Evolutionary conservation across 805 yeast genomes (phyloP).

Genomic region (Wickerhamomyces kurtzmanii): DNA sequence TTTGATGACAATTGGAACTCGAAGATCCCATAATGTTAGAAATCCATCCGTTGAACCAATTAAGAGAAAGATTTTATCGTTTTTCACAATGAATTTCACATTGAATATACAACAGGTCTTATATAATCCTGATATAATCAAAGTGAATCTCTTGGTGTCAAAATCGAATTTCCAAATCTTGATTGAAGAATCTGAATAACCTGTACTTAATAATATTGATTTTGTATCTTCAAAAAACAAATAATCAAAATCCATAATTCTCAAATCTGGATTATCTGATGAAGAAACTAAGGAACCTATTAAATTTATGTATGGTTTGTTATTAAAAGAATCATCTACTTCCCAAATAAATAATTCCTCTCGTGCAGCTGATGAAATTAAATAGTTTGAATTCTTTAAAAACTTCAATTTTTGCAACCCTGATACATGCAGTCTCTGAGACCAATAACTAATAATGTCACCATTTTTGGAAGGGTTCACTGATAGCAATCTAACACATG

Average conservation of each 20-base stretch:
- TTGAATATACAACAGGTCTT: slow-evolving; percentile 71
- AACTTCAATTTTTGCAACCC: slow-evolving; percentile 75
- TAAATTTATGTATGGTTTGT: slow-evolving; percentile 35
- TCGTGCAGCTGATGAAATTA: slow-evolving; percentile 64
- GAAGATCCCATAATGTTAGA: slow-evolving; percentile 50
- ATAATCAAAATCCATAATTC: slow-evolving; percentile 80
- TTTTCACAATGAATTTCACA: slow-evolving; percentile 32
- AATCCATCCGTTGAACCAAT: slow-evolving; percentile 82
- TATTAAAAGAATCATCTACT: slow-evolving; percentile 24
- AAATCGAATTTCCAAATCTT: slow-evolving; percentile 50
- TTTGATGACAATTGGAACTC: too few species aligned
- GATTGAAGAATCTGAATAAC: slow-evolving; percentile 78
- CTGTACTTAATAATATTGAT: slow-evolving; percentile 54
- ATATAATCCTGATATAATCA: slow-evolving; percentile 42
- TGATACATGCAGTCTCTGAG: slow-evolving; percentile 74
- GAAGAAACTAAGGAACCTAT: slow-evolving; percentile 46
- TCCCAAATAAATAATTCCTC: slow-evolving; percentile 87
- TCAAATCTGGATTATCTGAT: slow-evolving; percentile 61
- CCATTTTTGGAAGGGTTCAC: slow-evolving; percentile 27
- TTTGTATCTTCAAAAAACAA: slow-evolving; percentile 22
- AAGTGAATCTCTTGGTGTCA: slow-evolving; percentile 24
- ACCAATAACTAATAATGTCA: slow-evolving; percentile 37
- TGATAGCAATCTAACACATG: slow-evolving; percentile 55
- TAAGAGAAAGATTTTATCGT: slow-evolving; percentile 25
- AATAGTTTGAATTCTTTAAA: slow-evolving; percentile 34